Conservation (phyloP, 228 moss, liverwort and hornwort species). For the Sphagnum fallax region DNA sequence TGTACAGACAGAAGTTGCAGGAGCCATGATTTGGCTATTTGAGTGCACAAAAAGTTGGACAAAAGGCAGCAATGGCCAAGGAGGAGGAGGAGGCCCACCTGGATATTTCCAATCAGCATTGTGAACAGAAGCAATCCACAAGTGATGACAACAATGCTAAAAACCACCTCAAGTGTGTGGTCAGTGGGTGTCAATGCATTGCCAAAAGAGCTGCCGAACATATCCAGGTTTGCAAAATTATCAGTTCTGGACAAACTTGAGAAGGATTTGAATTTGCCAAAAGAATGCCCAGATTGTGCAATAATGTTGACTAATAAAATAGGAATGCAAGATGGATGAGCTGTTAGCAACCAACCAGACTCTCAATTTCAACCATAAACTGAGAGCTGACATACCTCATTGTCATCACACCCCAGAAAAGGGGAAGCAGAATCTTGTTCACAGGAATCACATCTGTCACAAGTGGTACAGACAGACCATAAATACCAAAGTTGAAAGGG, state of each 20-base stretch:
- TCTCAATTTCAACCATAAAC: neutral
- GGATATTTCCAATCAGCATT: slow-evolving; percentile 39
- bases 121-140: slow-evolving; percentile 46
- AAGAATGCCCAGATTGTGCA: neutral
- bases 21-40: neutral
- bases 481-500: slow-evolving; percentile 10
- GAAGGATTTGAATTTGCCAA: neutral
- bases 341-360: neutral
- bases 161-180: slow-evolving; percentile 26
- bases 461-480: slow-evolving; percentile 3
- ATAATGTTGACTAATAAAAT: neutral
- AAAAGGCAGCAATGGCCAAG: neutral
- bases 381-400: slow-evolving; percentile 32
- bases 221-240: neutral
- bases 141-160: slow-evolving; percentile 25
- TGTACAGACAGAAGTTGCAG: neutral
- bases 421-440: slow-evolving; percentile 7
- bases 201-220: slow-evolving; percentile 33
- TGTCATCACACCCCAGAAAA: slow-evolving; percentile 19
- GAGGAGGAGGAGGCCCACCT: slow-evolving; percentile 11
- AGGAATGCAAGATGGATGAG: neutral
- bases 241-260: neutral
- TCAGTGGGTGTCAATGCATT: slow-evolving; percentile 35
- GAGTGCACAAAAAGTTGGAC: neutral
- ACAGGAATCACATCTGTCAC: slow-evolving; percentile 8